Evolutionary conservation across 768 basidiomycete genomes (phyloP).

Genomic region (Rhodotorula babjevae): DNA sequence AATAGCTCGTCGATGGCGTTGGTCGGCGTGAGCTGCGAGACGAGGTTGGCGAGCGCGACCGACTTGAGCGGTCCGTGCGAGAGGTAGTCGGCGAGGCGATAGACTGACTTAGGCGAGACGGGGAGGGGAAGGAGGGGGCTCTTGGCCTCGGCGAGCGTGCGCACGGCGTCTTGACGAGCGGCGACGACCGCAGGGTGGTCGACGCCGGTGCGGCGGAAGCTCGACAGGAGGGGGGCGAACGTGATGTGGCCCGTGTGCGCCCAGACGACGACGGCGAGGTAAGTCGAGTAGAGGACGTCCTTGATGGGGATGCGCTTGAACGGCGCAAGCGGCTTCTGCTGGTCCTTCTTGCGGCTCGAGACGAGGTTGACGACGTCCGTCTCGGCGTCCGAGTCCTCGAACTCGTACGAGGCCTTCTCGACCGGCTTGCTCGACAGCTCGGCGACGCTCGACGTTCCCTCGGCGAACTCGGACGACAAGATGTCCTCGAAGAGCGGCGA

Average conservation of each 20-base stretch:
- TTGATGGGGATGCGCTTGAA: background rate
- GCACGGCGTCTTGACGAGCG: no score
- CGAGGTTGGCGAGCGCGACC: conserved; percentile 11
- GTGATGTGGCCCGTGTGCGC: background rate
- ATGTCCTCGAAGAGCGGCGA: conserved; percentile 4
- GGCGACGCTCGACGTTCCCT: no score
- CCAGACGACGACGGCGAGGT: conserved; percentile 9
- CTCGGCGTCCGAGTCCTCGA: conserved; percentile 4
- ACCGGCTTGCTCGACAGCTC: no score
- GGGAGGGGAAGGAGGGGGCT: background rate
- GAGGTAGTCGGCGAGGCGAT: conserved; percentile 19
- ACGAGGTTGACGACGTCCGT: background rate
- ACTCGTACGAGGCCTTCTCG: background rate
- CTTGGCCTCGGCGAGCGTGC: background rate
- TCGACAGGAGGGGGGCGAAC: conserved; percentile 8
- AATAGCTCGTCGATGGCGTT: conserved; percentile 1
- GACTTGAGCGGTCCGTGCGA: background rate
- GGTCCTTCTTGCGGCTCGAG: no score
- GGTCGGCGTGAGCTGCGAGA: background rate
- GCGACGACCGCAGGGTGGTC: background rate
- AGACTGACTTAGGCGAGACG: conserved; percentile 20
- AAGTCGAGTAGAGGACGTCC: background rate
- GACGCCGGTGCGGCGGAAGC: background rate
- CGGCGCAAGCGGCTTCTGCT: no score
- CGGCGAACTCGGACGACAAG: background rate